Evolutionary conservation across 805 yeast species (phyloP).

Genomic region (Lachancea cidri): DNA sequence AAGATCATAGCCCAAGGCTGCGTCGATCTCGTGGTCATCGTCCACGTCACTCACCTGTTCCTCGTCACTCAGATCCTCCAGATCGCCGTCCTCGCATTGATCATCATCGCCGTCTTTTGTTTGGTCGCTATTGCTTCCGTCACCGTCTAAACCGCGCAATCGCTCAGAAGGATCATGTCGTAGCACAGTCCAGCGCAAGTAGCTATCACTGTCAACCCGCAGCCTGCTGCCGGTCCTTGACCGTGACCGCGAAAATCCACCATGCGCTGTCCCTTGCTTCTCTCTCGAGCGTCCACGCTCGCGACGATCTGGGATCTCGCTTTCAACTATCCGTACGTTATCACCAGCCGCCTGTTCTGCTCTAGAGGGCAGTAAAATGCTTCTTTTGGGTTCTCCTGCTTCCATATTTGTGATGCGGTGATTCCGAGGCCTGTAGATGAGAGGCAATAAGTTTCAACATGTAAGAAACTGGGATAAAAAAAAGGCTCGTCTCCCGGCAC

Average conservation of each 20-base stretch:
- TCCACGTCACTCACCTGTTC: conserved; percentile 37
- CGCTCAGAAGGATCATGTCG: conserved; percentile 73
- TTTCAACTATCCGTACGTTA: conserved; percentile 10
- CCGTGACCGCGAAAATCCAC: conserved; percentile 4
- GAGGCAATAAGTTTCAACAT: no score
- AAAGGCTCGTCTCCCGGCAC: no score
- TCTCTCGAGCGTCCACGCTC: conserved; percentile 25
- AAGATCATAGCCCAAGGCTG: conserved; percentile 28
- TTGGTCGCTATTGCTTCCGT: conserved; percentile 13
- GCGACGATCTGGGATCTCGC: conserved; percentile 18
- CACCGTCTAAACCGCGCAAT: conserved; percentile 28
- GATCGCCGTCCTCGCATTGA: conserved; percentile 39
- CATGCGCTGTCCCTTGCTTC: conserved; percentile 10
- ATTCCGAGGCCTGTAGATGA: no score
- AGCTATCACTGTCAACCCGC: conserved; percentile 32
- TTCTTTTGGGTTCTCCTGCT: conserved; percentile 7
- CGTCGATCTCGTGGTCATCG: conserved; percentile 30
- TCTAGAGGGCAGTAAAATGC: conserved; percentile 8
- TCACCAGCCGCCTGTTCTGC: conserved; percentile 7
- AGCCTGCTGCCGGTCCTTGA: conserved; percentile 32
- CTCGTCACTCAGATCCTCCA: conserved; percentile 36
- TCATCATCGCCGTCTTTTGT: conserved; percentile 54
- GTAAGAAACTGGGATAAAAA: no score
- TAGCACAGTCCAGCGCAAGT: conserved; percentile 59
- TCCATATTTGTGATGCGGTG: conserved; percentile 3